phyloP scores from a whole-genome alignment of 495 filamentous ascomycete genomes.

The Annulohypoxylon moriforme region DNA sequence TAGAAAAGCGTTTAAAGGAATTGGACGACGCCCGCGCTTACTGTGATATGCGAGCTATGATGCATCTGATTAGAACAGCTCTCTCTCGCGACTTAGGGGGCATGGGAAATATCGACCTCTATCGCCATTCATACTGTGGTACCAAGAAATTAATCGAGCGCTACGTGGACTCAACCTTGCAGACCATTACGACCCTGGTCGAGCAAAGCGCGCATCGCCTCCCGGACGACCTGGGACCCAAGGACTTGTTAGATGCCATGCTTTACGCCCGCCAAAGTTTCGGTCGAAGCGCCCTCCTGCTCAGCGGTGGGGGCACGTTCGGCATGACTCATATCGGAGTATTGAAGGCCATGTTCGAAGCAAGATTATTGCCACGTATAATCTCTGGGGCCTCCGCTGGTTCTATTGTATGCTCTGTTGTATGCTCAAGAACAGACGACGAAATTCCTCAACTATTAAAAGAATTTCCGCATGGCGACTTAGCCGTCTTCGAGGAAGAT shows the following conservation, averaged over 20 bases:
- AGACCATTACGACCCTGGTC: slow-evolving; percentile 76
- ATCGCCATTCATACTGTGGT: slow-evolving; percentile 84
- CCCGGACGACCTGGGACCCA: slow-evolving; percentile 65
- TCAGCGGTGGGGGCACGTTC: slow-evolving; percentile 93
- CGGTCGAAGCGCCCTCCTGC: slow-evolving; percentile 84
- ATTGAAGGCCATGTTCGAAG: slow-evolving; percentile 84
- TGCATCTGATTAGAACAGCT: slow-evolving; percentile 82
- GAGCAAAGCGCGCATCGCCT: slow-evolving; percentile 67
- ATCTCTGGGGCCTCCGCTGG: slow-evolving; percentile 94
- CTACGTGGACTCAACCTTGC: slow-evolving; percentile 82
- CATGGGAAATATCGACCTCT: slow-evolving; percentile 86
- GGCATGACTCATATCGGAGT: slow-evolving; percentile 98
- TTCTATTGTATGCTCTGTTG: slow-evolving; percentile 89
- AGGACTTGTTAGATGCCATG: slow-evolving; percentile 76
- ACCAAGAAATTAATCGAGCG: slow-evolving; percentile 88
- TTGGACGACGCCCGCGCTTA: slow-evolving; percentile 79
- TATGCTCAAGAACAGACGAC: slow-evolving; percentile 86
- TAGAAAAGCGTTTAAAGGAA: slow-evolving; percentile 74
- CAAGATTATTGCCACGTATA: slow-evolving; percentile 83
- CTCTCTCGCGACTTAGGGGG: slow-evolving; percentile 83
- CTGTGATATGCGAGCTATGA: slow-evolving; percentile 77
- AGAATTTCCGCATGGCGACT: slow-evolving; percentile 81
- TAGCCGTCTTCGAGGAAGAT: slow-evolving; percentile 83
- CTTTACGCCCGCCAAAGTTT: slow-evolving; percentile 85
- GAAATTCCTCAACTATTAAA: slow-evolving; percentile 80